phyloP scores from a whole-genome alignment of 108 stramenopile genomes.

The Aureococcus anophagefferens region DNA sequence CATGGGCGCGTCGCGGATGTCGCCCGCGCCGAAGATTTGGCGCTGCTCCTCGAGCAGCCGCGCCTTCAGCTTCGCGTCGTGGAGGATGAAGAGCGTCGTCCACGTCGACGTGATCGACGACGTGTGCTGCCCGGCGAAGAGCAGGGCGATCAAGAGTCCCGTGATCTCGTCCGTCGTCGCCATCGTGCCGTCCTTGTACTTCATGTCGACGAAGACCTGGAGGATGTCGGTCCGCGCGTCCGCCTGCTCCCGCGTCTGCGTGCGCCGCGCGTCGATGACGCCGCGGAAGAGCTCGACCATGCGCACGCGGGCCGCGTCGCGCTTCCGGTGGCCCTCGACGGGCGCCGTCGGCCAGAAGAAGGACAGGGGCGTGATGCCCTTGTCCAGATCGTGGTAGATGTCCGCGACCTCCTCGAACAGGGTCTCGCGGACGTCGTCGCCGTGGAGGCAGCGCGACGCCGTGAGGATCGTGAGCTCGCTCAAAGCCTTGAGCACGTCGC shows the following conservation, averaged over 20 bases:
- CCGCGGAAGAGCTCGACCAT: slow-evolving; percentile 85
- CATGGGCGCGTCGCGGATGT: slow-evolving; percentile 27
- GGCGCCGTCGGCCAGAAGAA: slow-evolving; percentile 92
- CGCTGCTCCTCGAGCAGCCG: slow-evolving; percentile 74
- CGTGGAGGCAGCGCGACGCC: slow-evolving; percentile 86
- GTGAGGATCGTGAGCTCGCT: slow-evolving; percentile 93
- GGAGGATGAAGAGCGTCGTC: slow-evolving; percentile 73
- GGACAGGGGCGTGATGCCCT: slow-evolving; percentile 94
- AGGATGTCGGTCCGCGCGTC: slow-evolving; percentile 88
- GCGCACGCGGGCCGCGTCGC: slow-evolving; percentile 70
- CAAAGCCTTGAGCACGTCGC: slow-evolving; percentile 77
- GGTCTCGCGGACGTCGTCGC: slow-evolving; percentile 92
- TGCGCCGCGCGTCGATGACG: slow-evolving; percentile 76
- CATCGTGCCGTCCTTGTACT: slow-evolving; percentile 87
- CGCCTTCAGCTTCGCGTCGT: slow-evolving; percentile 64
- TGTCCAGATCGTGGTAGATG: slow-evolving; percentile 72
- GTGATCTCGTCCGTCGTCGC: slow-evolving; percentile 89
- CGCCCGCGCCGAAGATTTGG: slow-evolving; percentile 26
- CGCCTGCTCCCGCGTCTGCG: slow-evolving; percentile 47
- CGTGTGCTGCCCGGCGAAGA: slow-evolving; percentile 99
- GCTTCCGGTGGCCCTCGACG: slow-evolving; percentile 65
- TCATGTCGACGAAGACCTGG: slow-evolving; percentile 88
- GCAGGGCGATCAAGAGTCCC: slow-evolving; percentile 88
- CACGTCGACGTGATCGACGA: slow-evolving; percentile 92
- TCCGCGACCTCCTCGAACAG: slow-evolving; percentile 84